Percentiles rank a stretch among this genome's conserved stretches.
phyloP scores from a whole-genome alignment of 2,329 filamentous ascomycete genomes.

The Pseudocercospora pini-densiflorae region DNA sequence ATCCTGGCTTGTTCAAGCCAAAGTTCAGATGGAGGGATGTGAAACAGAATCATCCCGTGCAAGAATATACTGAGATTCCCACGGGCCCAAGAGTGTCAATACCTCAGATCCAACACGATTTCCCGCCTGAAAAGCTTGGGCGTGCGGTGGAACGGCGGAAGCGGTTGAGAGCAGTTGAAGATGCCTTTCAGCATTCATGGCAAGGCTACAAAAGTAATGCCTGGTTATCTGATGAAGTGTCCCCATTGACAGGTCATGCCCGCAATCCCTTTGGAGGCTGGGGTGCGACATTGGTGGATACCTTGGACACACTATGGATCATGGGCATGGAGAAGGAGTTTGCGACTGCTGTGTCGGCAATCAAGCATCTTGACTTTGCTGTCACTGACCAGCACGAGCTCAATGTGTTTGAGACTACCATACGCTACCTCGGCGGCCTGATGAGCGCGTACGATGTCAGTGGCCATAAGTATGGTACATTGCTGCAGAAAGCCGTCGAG shows the following conservation, averaged over 20 bases:
- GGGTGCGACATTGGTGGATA: conserved; percentile 86
- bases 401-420: conserved; percentile 73
- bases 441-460: conserved; percentile 72
- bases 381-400: conserved; percentile 56
- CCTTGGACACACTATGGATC: conserved; percentile 75
- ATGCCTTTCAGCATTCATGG: conserved; percentile 80
- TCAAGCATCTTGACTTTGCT: conserved; percentile 66
- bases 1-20: conserved; percentile 32
- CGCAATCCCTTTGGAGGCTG: conserved; percentile 88
- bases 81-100: conserved; percentile 70
- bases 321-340: conserved; percentile 71
- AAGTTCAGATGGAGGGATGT: conserved; percentile 40
- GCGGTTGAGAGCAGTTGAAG: conserved; percentile 69
- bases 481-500: conserved; percentile 66
- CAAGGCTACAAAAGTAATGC: conserved; percentile 77
- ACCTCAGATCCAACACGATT: conserved; percentile 75
- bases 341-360: conserved; percentile 63
- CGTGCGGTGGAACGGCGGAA: conserved; percentile 66
- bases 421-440: conserved; percentile 73
- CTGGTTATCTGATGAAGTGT: conserved; percentile 85
- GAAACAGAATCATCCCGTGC: conserved; percentile 63
- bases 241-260: conserved; percentile 52
- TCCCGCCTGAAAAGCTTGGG: conserved; percentile 65
- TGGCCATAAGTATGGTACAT: conserved; percentile 46
- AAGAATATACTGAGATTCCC: conserved; percentile 74